These are phyloP conservation scores for Salix suchowensis DNA, from an alignment of 345 rosid genomes.

Conservation along the genomic window DNA sequence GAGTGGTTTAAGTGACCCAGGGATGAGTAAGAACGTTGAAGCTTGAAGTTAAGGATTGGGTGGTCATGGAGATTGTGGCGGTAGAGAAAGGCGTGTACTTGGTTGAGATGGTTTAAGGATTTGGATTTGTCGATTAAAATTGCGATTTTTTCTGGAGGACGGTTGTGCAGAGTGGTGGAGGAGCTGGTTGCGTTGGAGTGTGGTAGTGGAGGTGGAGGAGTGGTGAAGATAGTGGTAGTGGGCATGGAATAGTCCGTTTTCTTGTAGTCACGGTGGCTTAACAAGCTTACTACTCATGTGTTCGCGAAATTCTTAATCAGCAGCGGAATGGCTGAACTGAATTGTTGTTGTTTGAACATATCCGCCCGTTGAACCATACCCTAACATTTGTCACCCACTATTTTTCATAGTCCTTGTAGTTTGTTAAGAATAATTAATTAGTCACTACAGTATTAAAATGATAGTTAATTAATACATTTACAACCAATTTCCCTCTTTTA, in stretches of 20 bases:
- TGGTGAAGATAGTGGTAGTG: conserved; percentile 24
- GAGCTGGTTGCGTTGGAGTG: conserved; percentile 5
- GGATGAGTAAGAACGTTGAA: conserved; percentile 77
- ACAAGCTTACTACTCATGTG: no score
- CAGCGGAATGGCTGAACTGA: no score
- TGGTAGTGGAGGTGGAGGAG: conserved; percentile 13
- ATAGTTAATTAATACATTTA: no score
- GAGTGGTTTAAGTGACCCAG: conserved; percentile 44
- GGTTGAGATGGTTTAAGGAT: conserved; percentile 38
- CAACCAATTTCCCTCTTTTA: no score
- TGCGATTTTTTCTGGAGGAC: conserved; percentile 44
- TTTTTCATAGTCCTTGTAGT: no score
- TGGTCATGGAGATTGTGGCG: conserved; percentile 51
- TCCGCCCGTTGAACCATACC: no score
- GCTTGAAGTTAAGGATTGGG: conserved; percentile 66
- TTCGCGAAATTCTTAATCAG: no score
- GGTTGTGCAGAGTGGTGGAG: conserved; percentile 13
- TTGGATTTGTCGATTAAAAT: conserved; percentile 41
- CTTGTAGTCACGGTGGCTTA: neutral
- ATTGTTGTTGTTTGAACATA: no score
- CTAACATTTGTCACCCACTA: no score
- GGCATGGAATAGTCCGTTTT: neutral
- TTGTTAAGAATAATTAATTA: no score
- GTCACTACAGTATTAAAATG: no score
- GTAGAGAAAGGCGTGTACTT: conserved; percentile 70